phyloP scores from a whole-genome alignment of 805 yeast genomes.

The Lachancea fermentati region DNA sequence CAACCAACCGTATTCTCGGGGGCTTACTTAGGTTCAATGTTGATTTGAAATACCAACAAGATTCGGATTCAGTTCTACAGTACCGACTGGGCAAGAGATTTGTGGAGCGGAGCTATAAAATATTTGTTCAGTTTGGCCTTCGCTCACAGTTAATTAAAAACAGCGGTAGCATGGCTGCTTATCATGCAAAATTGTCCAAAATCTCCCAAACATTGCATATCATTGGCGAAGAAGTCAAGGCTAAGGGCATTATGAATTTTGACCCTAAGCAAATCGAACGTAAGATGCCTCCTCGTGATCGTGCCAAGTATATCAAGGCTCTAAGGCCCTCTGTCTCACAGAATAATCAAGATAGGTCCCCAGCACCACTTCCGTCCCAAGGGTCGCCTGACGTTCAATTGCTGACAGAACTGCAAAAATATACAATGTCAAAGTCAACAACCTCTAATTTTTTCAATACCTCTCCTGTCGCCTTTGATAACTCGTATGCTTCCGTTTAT shows the following conservation, averaged over 20 bases:
- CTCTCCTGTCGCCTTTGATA: constrained; percentile 35
- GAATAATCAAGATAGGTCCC: constrained; percentile 1
- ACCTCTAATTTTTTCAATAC: constrained; percentile 29
- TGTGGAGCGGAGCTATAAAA: constrained; percentile 54
- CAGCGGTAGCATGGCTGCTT: constrained; percentile 17
- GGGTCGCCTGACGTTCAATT: constrained; percentile 12
- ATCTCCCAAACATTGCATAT: constrained; percentile 31
- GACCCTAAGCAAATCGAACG: constrained; percentile 22
- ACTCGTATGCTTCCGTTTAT: constrained; percentile 58
- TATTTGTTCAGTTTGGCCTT: constrained; percentile 38
- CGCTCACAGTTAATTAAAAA: constrained; percentile 32
- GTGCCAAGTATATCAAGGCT: constrained; percentile 16
- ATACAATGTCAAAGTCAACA: constrained; percentile 23
- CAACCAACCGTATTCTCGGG: constrained; percentile 49
- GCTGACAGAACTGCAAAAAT: constrained; percentile 22
- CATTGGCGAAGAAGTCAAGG: constrained; percentile 33
- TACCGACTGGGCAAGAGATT: constrained; percentile 55
- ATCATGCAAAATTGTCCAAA: constrained; percentile 26
- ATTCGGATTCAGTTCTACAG: constrained; percentile 33
- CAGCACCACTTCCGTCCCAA: constrained; percentile 10
- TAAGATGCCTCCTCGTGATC: constrained; percentile 22
- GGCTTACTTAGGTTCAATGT: constrained; percentile 57
- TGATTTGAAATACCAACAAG: constrained; percentile 48
- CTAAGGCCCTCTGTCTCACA: constrained; percentile 4
- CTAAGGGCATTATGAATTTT: constrained; percentile 30